A percentile compares a stretch with the other conserved stretches of the same genome.
Conservation (phyloP, 2,329 filamentous ascomycete species). For the Leptosphaerulina australis region DNA sequence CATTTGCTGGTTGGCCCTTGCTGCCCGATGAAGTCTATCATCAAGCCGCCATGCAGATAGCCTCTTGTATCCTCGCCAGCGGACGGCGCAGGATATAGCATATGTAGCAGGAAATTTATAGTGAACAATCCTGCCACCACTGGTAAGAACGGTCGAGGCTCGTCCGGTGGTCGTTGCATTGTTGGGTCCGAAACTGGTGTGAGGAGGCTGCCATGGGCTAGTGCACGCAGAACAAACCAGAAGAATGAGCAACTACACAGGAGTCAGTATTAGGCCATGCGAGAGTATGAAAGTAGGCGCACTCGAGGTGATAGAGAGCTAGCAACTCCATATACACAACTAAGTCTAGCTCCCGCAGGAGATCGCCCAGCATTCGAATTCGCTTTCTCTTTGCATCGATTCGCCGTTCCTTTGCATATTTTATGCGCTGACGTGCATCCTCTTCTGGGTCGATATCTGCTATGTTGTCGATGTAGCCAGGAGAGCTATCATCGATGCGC, state of each 20-base stretch:
- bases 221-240: slow-evolving; percentile 60
- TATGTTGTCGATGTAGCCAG: slow-evolving; percentile 23
- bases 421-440: slow-evolving; percentile 26
- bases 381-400: slow-evolving; percentile 46
- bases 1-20: slow-evolving; percentile 61
- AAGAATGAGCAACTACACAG: slow-evolving; percentile 61
- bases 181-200: slow-evolving; percentile 62
- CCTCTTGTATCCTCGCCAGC: slow-evolving; percentile 57
- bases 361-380: slow-evolving; percentile 56
- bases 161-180: slow-evolving; percentile 54
- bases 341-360: slow-evolving; percentile 64
- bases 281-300: slow-evolving; percentile 36
- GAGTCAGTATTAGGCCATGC: slow-evolving; percentile 11
- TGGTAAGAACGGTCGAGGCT: slow-evolving; percentile 59
- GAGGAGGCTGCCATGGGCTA: slow-evolving; percentile 64
- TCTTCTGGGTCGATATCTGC: slow-evolving; percentile 27
- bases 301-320: slow-evolving; percentile 69
- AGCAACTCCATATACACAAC: slow-evolving; percentile 67
- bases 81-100: slow-evolving; percentile 47
- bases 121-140: slow-evolving; percentile 61
- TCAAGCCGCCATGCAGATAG: slow-evolving; percentile 66
- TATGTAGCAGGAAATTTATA: slow-evolving; percentile 62
- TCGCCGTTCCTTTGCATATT: slow-evolving; percentile 33
- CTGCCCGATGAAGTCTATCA: slow-evolving; percentile 70
- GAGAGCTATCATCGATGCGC: slow-evolving; percentile 26